Evolutionary conservation across 331 rosid species (phyloP).

Genomic region (Cydonia oblonga): DNA sequence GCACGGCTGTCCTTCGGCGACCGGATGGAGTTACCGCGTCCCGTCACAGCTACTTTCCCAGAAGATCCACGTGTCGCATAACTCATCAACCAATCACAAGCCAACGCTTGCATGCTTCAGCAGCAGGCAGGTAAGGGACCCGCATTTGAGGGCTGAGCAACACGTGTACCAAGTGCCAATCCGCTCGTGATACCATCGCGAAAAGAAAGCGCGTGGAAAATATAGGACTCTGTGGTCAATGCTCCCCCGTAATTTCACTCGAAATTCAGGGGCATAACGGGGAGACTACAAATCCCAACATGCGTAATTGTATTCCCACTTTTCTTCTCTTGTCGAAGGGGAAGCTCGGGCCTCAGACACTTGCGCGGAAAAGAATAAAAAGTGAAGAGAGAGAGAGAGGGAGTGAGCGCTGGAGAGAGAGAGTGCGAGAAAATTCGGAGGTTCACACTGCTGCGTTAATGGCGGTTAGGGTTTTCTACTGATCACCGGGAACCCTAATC

Average conservation of each 20-base stretch:
- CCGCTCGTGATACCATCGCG: conserved; percentile 13
- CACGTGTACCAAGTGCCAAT: background rate
- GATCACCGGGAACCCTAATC: conserved; percentile 33
- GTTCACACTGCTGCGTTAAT: conserved; percentile 31
- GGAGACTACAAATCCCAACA: conserved; percentile 1
- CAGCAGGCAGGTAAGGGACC: conserved; percentile 8
- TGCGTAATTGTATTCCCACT: conserved; percentile 16
- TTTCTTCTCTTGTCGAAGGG: conserved; percentile 23
- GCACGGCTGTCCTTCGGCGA: background rate
- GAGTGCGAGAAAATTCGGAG: conserved; percentile 14
- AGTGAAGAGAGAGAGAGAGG: conserved; percentile 9
- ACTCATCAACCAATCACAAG: background rate
- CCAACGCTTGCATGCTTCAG: conserved; percentile 1
- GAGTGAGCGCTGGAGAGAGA: background rate
- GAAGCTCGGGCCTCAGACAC: conserved; percentile 13
- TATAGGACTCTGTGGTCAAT: conserved; percentile 1
- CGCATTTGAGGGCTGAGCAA: background rate
- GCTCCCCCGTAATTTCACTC: conserved; percentile 9
- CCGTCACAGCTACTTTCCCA: background rate
- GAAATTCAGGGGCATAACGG: conserved; percentile 15
- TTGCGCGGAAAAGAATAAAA: conserved; percentile 22
- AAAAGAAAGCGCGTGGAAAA: conserved; percentile 15
- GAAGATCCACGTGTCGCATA: background rate
- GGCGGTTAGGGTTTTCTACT: conserved; percentile 73
- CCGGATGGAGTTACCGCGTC: background rate